phyloP scores from a whole-genome alignment of 352 stramenopile species.

The Globisporangium cylindrosporum region DNA sequence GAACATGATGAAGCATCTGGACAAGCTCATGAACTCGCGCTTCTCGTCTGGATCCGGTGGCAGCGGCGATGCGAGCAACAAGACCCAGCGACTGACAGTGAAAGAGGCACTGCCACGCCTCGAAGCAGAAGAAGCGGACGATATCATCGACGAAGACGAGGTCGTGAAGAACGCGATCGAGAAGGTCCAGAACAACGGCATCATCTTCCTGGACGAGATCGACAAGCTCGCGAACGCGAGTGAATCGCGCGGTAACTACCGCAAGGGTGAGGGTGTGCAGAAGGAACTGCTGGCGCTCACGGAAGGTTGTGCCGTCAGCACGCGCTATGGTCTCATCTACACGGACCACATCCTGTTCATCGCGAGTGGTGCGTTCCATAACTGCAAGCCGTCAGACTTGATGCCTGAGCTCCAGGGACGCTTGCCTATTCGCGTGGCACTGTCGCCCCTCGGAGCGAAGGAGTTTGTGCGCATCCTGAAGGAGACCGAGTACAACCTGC shows the following conservation, averaged over 20 bases:
- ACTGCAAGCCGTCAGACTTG: slow-evolving; percentile 96
- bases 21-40: slow-evolving; percentile 59
- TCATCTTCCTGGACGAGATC: slow-evolving; percentile 99
- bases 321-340: slow-evolving; percentile 93
- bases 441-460: slow-evolving; percentile 95
- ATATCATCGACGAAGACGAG: slow-evolving; percentile 74
- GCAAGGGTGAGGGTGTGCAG: slow-evolving; percentile 96
- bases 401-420: slow-evolving; percentile 97
- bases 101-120: slow-evolving; percentile 72
- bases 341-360: slow-evolving; percentile 99
- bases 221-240: slow-evolving; percentile 96
- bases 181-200: slow-evolving; percentile 96
- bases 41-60: slow-evolving; percentile 18
- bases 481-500: slow-evolving; percentile 94
- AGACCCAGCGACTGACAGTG: slow-evolving; percentile 63
- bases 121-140: slow-evolving; percentile 67
- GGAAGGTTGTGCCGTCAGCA: slow-evolving; percentile 95
- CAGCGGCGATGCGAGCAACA: slow-evolving; percentile 22
- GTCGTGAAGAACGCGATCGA: slow-evolving; percentile 72
- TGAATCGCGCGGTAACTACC: slow-evolving; percentile 86
- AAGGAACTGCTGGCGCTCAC: slow-evolving; percentile 98
- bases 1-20: slow-evolving; percentile 79
- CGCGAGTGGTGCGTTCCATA: slow-evolving; percentile 94
- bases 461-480: slow-evolving; percentile 98
- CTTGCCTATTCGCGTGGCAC: slow-evolving; percentile 97